A percentile compares a stretch with the other conserved stretches of the same genome.
Evolutionary conservation across 1,284 basidiomycete species (phyloP).

Genomic region (Pseudozyma sp.): DNA sequence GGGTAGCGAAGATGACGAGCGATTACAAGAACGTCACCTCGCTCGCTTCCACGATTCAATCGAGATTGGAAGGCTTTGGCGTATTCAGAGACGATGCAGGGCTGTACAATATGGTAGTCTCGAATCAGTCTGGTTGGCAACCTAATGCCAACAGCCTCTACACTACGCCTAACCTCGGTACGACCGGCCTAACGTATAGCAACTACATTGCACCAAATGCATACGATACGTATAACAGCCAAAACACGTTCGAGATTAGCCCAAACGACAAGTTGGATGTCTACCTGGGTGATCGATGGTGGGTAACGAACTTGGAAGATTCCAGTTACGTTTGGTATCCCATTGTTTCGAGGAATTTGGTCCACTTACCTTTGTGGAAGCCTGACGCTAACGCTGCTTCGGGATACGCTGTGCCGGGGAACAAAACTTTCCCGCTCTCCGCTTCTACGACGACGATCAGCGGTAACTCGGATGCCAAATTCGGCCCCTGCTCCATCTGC

Average conservation of each 20-base stretch:
- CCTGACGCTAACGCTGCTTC: background rate
- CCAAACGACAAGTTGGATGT: constrained; percentile 17
- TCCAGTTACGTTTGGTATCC: constrained; percentile 33
- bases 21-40: constrained; percentile 27
- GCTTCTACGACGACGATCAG: constrained; percentile 4
- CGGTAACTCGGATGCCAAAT: constrained; percentile 7
- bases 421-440: constrained; percentile 14
- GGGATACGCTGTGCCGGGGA: constrained; percentile 8
- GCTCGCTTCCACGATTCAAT: constrained; percentile 5
- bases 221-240: constrained; percentile 27
- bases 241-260: constrained; percentile 35
- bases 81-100: constrained; percentile 19
- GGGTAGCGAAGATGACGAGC: constrained; percentile 14
- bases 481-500: constrained; percentile 14
- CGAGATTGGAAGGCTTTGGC: constrained; percentile 28
- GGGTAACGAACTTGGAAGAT: constrained; percentile 18
- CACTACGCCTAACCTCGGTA: constrained; percentile 12
- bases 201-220: constrained; percentile 17
- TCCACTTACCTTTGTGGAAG: constrained; percentile 21
- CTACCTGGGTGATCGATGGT: constrained; percentile 35
- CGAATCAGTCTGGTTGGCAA: constrained; percentile 25
- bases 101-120: constrained; percentile 32
- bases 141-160: constrained; percentile 33
- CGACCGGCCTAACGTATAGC: constrained; percentile 3
- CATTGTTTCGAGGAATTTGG: background rate